phyloP scores from a whole-genome alignment of 495 filamentous ascomycete genomes.

The Sphaerosporella brunnea region DNA sequence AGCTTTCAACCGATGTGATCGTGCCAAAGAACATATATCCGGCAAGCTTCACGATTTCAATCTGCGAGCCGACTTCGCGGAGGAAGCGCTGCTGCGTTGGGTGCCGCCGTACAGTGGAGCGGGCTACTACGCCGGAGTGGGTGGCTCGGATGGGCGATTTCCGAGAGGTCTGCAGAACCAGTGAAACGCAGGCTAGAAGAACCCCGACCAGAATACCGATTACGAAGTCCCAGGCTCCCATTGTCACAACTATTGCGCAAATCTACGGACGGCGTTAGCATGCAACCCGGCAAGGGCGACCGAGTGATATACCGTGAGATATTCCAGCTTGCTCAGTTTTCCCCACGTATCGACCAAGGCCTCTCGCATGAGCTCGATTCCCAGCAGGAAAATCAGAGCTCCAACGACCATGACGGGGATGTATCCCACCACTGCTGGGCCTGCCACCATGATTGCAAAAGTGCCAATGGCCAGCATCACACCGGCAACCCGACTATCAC shows the following conservation, averaged over 20 bases:
- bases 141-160: slow-evolving; percentile 72
- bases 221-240: slow-evolving; percentile 95
- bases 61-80: slow-evolving; percentile 67
- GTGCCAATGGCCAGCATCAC: slow-evolving; percentile 70
- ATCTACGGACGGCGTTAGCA: slow-evolving; percentile 36
- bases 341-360: slow-evolving; percentile 76
- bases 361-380: slow-evolving; percentile 75
- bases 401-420: slow-evolving; percentile 96
- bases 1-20: slow-evolving; percentile 81
- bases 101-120: slow-evolving; percentile 80
- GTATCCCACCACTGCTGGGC: slow-evolving; percentile 73
- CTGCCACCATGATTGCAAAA: slow-evolving; percentile 60
- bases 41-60: slow-evolving; percentile 71
- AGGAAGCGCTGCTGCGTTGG: slow-evolving; percentile 76
- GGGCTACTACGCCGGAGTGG: slow-evolving; percentile 69
- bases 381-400: slow-evolving; percentile 79
- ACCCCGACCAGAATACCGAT: slow-evolving; percentile 84
- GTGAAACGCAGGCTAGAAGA: slow-evolving; percentile 72
- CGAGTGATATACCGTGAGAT: slow-evolving; percentile 50
- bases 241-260: slow-evolving; percentile 77
- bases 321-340: slow-evolving; percentile 69
- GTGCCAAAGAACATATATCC: slow-evolving; percentile 95
- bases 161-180: slow-evolving; percentile 76
- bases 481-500: slow-evolving; percentile 68
- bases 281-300: background rate